Evolutionary conservation across 2,329 filamentous ascomycete genomes (phyloP), one percentile per base, ranked within the genome.

Genomic region (Colletotrichum eleusines): DNA sequence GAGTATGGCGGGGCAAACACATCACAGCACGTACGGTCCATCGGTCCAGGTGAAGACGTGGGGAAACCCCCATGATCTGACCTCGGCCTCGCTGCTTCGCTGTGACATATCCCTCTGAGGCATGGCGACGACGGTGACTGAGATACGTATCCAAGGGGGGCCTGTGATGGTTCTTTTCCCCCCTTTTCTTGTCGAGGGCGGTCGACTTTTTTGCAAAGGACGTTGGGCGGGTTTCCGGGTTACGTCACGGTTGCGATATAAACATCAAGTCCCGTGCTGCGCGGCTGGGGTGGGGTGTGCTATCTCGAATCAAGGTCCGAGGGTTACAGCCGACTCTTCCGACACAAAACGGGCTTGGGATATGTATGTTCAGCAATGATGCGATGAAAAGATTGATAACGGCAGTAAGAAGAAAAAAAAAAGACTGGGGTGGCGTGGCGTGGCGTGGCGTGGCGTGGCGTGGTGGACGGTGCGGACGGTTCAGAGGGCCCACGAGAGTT

Each of bases 11-110:
- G n/a, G 46, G 42, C 58, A 18, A 40, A 51, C 18, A 42, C n/a
- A n/a, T n/a, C n/a, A n/a, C n/a, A n/a, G 59, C 35, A 86, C 89
- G 78, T 85, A 93, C 91, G 90, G 88, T 28, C 84, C 81, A 79
- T 94, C 92, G 9, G 86, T 89, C 91, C 91, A 94, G 3, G 90
- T 93, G 73, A 92, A 92, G 76, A 92, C 90, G 60, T 89, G 84
- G 3, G 78, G 74, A 77, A 93, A 94, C 1, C 91, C 91, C 91
- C 91, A 93, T 1, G 87, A 88, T 44, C 84, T 84, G 33, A 94
- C 91, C 76, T 92, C 82, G 60, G 82, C 80, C 78, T 94, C 91
- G 46, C 83, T 82, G 50, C 88, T 83, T 69, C 77, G 79, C 65
- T 80, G 83, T 40, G 83, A 81, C 74, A 31, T 61, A 16, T 44